Evolutionary conservation across 2,329 filamentous ascomycete species (phyloP), one percentile per base, ranked within the genome.

Genomic region (Didymella sp.): DNA sequence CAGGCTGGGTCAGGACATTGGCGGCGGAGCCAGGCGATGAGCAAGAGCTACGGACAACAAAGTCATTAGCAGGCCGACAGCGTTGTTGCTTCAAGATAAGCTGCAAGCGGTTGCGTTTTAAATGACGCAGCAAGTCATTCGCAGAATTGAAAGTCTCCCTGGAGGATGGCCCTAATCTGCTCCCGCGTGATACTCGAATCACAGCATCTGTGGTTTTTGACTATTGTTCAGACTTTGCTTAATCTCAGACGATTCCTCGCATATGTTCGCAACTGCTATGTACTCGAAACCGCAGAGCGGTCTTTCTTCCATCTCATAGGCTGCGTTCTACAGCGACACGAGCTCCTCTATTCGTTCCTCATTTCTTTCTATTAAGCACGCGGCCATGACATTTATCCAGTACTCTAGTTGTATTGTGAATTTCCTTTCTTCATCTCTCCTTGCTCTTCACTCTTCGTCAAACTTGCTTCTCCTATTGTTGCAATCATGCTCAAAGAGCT

Each of bases 1-100:
- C 80, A 84, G 92, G 58, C 41, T 82, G 45, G 80, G 81, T 6
- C 81, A 82, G 67, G 81, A 83, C 61, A 82, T 83, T 62, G 81
- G 80, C 27, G 80, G 81, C 60, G 81, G 80, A 11, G 45, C 31
- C 12, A 58, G 56, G 40, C 37, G 56, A 46, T 58, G 41, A 53
- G 48, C 13, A 35, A 45, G 41, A 41, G 41, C 12, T 4, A 7
- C 37, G 5, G 17, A 12, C 21, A 11, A 24, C 25, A 30, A 25
- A 15, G 9, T 19, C 1, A 15, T 42, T 9, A 6, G 13, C 28
- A 30, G 7, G n/a, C 12, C 13, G 21, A 15, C 11, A 19, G 21
- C 3, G 4, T 21, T 25, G 25, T n/a, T 6, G 4, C 11, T 21
- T 49, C 17, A 37, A 12, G 15, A 22, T 24, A 17, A 35, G 30